Base-by-base conservation (phyloP, 2,329 filamentous ascomycete species). In the Fusarium robinianum region DNA sequence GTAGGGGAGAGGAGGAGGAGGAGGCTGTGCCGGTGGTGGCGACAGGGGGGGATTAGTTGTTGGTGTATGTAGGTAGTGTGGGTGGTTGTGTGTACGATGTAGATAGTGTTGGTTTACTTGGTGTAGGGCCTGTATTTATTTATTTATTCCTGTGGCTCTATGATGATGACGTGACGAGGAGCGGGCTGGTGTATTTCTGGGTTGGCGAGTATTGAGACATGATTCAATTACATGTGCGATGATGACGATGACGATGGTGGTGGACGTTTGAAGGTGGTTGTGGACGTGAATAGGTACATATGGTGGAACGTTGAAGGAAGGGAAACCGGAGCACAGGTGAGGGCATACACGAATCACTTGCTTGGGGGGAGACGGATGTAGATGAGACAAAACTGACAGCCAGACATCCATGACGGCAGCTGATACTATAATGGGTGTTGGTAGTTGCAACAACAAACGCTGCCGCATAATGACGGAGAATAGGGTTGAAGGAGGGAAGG, bases 81-180 rank as follows among this genome's bases (percentile, higher is more conserved):
- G 16, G 45, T 14, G 29, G 25, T 26, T 41, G 22, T 19, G 25
- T 14, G 42, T 33, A 54, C 32, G 46, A 37, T 47, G 51, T 41
- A 35, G 34, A 36, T 40, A 33, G 32, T 36, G 29, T 36, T 33
- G 25, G 27, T 31, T 41, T 33, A 27, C 39, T 15, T 36, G 33
- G 37, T 48, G 37, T 33, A 32, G 35, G 34, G n/a, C n/a, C n/a
- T n/a, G n/a, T n/a, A n/a, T n/a, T n/a, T n/a, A n/a, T n/a, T 52
- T 26, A 7, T 5, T 12, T 18, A 22, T 23, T 32, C 32, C 41
- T 37, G 33, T 19, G 41, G 41, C 35, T 23, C 25, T 43, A 39
- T 39, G 47, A 52, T 41, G 42, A 43, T 17, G 25, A 25, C 39
- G 31, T 38, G 36, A 46, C 33, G 46, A 46, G n/a, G n/a, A n/a